Evolutionary conservation across 2,329 filamentous ascomycete genomes (phyloP).

Genomic region (Monosporascus ibericus): DNA sequence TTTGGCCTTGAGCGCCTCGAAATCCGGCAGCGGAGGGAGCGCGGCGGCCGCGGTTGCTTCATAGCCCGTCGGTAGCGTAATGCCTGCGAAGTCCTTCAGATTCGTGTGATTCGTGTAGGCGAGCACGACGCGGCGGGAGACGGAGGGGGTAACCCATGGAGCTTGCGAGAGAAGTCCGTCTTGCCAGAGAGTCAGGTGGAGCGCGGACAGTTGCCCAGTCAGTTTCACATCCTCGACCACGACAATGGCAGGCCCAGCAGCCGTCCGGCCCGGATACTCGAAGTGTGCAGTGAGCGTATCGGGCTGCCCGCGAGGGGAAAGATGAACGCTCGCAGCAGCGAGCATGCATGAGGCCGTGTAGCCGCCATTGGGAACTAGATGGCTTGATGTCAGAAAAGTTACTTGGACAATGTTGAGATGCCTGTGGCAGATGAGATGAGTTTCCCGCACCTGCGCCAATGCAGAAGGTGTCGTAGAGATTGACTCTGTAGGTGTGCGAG

Average conservation of each 20-base stretch:
- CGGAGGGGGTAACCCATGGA: constrained; percentile 7
- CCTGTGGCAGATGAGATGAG: neutral
- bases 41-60: constrained; percentile 1
- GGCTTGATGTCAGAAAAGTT: neutral
- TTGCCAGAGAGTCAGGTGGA: constrained; percentile 20
- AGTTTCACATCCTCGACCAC: constrained; percentile 20
- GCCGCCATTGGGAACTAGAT: constrained; percentile 22
- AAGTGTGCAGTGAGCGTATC: constrained; percentile 13
- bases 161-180: constrained; percentile 6
- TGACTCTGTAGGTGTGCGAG: constrained; percentile 17
- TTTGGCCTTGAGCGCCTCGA: constrained; percentile 5
- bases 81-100: constrained; percentile 4
- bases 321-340: constrained; percentile 10
- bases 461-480: constrained; percentile 15
- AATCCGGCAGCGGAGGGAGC: constrained; percentile 10
- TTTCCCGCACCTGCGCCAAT: constrained; percentile 17
- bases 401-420: neutral
- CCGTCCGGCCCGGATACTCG: constrained; percentile 12
- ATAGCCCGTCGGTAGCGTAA: constrained; percentile 8
- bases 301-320: constrained; percentile 9
- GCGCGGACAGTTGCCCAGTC: constrained; percentile 11
- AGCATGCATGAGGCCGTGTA: constrained; percentile 19
- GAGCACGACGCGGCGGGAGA: constrained; percentile 9
- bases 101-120: constrained; percentile 10
- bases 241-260: constrained; percentile 11